Base-by-base conservation (phyloP, 2,329 filamentous ascomycete species). In the Xylariaceae sp. region DNA sequence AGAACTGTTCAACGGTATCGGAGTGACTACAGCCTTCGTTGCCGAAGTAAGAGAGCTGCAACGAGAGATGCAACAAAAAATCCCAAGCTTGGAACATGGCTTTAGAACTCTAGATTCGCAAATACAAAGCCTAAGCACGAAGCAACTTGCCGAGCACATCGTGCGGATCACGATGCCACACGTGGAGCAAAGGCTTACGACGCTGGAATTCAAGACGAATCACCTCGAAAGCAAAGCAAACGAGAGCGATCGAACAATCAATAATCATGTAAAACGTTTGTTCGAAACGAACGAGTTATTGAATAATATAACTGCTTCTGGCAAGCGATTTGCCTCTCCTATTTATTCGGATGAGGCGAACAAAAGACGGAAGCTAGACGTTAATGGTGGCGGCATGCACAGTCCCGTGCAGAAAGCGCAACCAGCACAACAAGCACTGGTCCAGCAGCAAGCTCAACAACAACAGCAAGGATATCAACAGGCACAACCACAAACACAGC, bases 81-180 rank as follows among this genome's bases (percentile, higher is more conserved):
- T 71, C 15, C 69, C 73, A 0, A 67, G 69, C 3, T 62, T 80
- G 4, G 71, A 74, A 13, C 66, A 74, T 45, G 69, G 76, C 51
- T 37, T 80, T 3, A 66, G 65, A 17, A 68, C 73, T 0, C 64
- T 86, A 6, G 76, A 81, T 65, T 57, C 61, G 0, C 81, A 80
- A 61, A 83, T 77, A 60, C 78, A 77, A 57, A 82, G 80, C 62
- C 68, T 86, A 6, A 74, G 68, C 17, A 78, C 79, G 1, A 76
- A 73, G 51, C 65, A 70, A 1, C 69, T 82, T 30, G 76, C 75
- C 11, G 70, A 73, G 4, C 70, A 69, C 1, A 78, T 82, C 7
- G 64, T 77, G 34, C 70, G 72, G 47, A 58, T 65, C 2, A 23
- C 74, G 1, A 70, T 69, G 23, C 70, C 73, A 4, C 57, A 45